Base-by-base conservation (phyloP, 1,139 yeast species). In the Hyphopichia burtonii region DNA sequence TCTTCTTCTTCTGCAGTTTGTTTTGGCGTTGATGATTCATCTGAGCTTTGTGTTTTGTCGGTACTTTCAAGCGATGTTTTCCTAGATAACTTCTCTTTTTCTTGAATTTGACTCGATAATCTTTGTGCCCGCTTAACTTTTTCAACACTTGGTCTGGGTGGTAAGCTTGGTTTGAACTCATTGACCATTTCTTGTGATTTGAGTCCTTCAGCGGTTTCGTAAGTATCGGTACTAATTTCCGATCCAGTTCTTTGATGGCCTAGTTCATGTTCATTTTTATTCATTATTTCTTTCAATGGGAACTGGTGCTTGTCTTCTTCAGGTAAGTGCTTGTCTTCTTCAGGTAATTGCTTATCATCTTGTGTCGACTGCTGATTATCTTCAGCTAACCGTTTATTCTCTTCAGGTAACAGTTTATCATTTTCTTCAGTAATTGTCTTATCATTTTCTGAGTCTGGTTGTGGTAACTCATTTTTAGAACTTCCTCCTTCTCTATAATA, bases 71-170 rank as follows among this genome's bases (percentile, higher is more conserved):
- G 17, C 9, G 34, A 31, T 16, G 20, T 3, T 12, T 27, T 22
- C 9, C 23, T 27, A 3, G 38, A 35, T 12, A 35, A 14, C 8
- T 19, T 38, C 17, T 33, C 44, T 35, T 19, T 22, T 23, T 23
- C 37, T 34, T 9, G 16, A 22, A 48, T 41, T 31, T 52, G 58
- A 37, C 46, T 52, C 1, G 71, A 68, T 0, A 61, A 61, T 43
- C 63, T 58, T 40, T 74, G 53, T 8, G 75, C 74, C 39, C 58
- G 54, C 17, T 50, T 51, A 20, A 71, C 42, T 37, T 57, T 56
- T 18, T 66, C 71, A 7, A 51, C 50, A 16, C 67, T 58, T 3
- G 76, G 76, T 31, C 76, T 53, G 31, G 74, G 74, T 6, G 76
- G 76, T 38, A 70, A 52, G 41, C 39, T 51, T 43, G 38, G 51